Evolutionary conservation across 2,329 filamentous ascomycete genomes (phyloP).

Genomic region (Cordyceps cicadae): DNA sequence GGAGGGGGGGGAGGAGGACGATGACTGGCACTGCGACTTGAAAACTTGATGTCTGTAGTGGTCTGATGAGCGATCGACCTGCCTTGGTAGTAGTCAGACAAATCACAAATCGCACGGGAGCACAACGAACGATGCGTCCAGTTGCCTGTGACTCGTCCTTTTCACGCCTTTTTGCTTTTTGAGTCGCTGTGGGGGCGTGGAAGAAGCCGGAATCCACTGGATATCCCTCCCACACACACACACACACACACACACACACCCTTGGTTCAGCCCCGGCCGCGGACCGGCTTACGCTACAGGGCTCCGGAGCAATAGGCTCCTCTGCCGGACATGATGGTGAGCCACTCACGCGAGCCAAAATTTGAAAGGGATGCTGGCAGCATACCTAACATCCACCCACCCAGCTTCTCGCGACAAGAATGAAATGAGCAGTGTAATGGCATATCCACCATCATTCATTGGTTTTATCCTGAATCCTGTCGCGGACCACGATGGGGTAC

Average conservation of each 20-base stretch:
- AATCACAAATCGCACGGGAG: not conserved
- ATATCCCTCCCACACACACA: not conserved
- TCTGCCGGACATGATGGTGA: constrained; percentile 5
- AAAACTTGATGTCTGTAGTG: not conserved
- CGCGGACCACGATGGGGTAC: not conserved
- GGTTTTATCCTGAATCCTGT: not conserved
- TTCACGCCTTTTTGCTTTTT: not conserved
- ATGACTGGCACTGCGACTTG: not conserved
- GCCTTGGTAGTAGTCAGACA: not conserved
- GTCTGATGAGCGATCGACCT: not conserved
- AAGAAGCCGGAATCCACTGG: constrained; percentile 12
- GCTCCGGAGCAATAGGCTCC: constrained; percentile 8
- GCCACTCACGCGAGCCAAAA: constrained; percentile 1
- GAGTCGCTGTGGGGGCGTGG: constrained; percentile 7
- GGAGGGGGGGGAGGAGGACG: not conserved
- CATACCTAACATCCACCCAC: not conserved
- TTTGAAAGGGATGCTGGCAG: not conserved
- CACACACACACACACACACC: not conserved
- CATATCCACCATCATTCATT: constrained; percentile 8
- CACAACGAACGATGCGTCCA: not conserved
- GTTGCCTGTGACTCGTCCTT: not conserved
- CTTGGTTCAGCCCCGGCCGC: constrained; percentile 1
- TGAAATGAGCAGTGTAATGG: constrained; percentile 10
- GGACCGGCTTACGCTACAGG: not conserved
- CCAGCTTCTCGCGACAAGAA: not conserved